phyloP scores from a whole-genome alignment of 805 yeast species.

The Kazachstania taianensis region DNA sequence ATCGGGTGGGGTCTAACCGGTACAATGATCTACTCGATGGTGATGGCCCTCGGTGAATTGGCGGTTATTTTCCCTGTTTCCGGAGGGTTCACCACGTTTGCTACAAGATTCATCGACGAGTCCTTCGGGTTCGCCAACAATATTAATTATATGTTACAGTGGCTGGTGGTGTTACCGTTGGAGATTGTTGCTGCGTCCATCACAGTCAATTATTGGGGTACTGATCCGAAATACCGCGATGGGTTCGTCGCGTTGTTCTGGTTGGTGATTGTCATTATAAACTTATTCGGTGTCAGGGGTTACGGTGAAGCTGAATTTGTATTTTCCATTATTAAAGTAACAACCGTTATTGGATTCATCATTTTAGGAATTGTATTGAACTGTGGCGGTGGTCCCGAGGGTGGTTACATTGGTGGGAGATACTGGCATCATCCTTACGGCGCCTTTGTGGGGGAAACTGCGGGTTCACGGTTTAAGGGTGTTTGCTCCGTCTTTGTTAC shows the following conservation, averaged over 20 bases:
- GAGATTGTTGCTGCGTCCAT: conserved; percentile 46
- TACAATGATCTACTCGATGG: conserved; percentile 43
- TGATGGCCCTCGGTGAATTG: conserved; percentile 56
- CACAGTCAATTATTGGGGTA: conserved; percentile 43
- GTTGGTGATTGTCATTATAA: conserved; percentile 37
- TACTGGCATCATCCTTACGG: conserved; percentile 48
- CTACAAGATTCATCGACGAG: conserved; percentile 48
- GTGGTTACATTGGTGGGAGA: conserved; percentile 39
- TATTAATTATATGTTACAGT: conserved; percentile 45
- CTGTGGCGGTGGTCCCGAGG: conserved; percentile 46
- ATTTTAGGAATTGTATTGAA: conserved; percentile 38
- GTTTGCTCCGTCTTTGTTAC: conserved; percentile 63
- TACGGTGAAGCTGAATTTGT: conserved; percentile 48
- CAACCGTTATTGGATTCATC: conserved; percentile 40
- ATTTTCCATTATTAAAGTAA: conserved; percentile 37
- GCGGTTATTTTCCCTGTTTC: conserved; percentile 53
- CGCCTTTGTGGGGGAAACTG: conserved; percentile 41
- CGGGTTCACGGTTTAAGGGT: conserved; percentile 41
- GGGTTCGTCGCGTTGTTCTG: conserved; percentile 43
- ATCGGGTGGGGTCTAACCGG: conserved; percentile 48
- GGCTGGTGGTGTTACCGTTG: conserved; percentile 42
- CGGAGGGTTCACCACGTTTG: conserved; percentile 56
- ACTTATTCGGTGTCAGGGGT: conserved; percentile 44
- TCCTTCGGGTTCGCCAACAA: conserved; percentile 57
- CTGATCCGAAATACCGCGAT: conserved; percentile 37